Evolutionary conservation across 371 early-diverging fungal genomes (phyloP).

Genomic region (Circinella umbellata): DNA sequence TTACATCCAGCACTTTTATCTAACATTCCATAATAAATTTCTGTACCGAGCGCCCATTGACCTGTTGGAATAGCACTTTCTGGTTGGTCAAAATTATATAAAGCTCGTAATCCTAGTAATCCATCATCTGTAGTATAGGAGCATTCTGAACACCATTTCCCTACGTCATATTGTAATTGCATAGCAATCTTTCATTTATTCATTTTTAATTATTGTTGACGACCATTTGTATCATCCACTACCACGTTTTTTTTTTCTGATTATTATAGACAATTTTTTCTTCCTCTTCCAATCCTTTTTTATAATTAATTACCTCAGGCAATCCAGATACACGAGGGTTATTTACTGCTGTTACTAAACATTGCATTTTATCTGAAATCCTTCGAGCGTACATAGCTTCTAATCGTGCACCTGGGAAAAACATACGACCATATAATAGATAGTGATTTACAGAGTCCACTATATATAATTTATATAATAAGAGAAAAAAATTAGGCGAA

Average conservation of each 20-base stretch:
- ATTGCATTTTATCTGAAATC: constrained; percentile 64
- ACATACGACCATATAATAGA: constrained; percentile 75
- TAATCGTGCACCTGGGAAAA: constrained; percentile 76
- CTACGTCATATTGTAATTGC: constrained; percentile 74
- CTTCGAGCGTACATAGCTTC: constrained; percentile 77
- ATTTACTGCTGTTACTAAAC: constrained; percentile 75
- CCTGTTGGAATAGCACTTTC: constrained; percentile 35
- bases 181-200: constrained; percentile 59
- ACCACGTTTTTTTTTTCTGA: too few species aligned
- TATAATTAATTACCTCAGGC: constrained; percentile 56
- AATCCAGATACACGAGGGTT: constrained; percentile 48
- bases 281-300: neutral
- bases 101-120: constrained; percentile 76
- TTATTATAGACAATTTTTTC: neutral
- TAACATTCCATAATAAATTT: constrained; percentile 82
- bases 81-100: constrained; percentile 73
- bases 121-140: constrained; percentile 79
- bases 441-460: constrained; percentile 45
- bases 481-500: neutral
- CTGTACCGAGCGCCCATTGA: constrained; percentile 80
- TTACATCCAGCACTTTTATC: constrained; percentile 90
- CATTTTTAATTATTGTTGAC: neutral
- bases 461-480: neutral
- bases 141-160: constrained; percentile 79
- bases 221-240: too few species aligned